Evolutionary conservation across 2,329 filamentous ascomycete species (phyloP).

Genomic region (Fusarium buharicum): DNA sequence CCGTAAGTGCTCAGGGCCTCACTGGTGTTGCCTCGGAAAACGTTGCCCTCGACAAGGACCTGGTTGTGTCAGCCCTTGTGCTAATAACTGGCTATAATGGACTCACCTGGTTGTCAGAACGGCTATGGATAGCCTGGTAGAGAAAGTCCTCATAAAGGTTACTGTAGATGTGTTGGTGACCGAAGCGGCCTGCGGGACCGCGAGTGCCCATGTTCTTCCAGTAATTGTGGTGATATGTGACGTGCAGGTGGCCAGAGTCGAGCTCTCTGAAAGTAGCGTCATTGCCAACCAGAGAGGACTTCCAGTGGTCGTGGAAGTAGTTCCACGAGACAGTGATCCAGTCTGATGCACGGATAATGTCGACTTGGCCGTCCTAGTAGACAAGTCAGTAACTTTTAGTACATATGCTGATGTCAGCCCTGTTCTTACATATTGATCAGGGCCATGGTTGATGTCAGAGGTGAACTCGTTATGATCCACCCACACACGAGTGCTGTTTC

Average conservation of each 20-base stretch:
- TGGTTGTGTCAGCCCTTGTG: constrained; percentile 24
- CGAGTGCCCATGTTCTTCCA: constrained; percentile 59
- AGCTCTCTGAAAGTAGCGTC: constrained; percentile 52
- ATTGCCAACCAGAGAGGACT: constrained; percentile 58
- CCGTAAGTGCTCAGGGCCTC: constrained; percentile 65
- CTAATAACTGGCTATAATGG: accelerated
- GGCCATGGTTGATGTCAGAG: constrained; percentile 53
- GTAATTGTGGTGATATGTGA: constrained; percentile 63
- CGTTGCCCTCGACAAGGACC: constrained; percentile 61
- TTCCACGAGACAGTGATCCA: constrained; percentile 60
- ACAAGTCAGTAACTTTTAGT: neutral
- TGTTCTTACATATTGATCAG: constrained; percentile 50
- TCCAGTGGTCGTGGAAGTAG: constrained; percentile 62
- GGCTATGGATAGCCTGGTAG: constrained; percentile 61
- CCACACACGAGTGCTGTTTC: constrained; percentile 59
- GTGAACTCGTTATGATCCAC: constrained; percentile 60
- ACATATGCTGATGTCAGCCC: accelerated
- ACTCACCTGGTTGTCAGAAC: constrained; percentile 54
- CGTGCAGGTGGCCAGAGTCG: constrained; percentile 56
- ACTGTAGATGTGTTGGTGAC: constrained; percentile 61
- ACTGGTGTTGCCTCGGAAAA: constrained; percentile 58
- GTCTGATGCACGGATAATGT: constrained; percentile 57
- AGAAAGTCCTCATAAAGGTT: constrained; percentile 60
- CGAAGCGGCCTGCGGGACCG: constrained; percentile 60
- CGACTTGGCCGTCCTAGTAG: constrained; percentile 56